Evolutionary conservation across 2,329 filamentous ascomycete genomes (phyloP), one percentile per base, ranked within the genome.

Genomic region (Acarospora socialis): DNA sequence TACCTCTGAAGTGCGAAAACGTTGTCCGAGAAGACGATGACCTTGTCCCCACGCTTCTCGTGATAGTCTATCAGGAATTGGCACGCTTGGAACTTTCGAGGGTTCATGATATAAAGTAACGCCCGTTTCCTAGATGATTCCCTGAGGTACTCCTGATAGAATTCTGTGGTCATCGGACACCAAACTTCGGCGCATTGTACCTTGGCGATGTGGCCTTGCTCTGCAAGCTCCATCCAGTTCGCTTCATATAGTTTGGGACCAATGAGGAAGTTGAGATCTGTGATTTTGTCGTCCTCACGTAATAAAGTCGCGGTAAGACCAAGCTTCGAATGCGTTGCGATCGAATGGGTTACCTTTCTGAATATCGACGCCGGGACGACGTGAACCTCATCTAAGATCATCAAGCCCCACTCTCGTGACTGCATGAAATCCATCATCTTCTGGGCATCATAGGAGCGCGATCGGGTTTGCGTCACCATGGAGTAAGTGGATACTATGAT

Each of bases 51-150:
- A 38, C 90, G 73, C 34, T 75, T 77, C 56, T 95, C 87, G 55
- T 98, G 90, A 50, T 92, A 95, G 53, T 95, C 81, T 51, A 98
- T 95, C n/a, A 98, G 67, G 50, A 90, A 95, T 52, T 98, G 87
- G 46, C 84, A 93, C 1, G 87, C 86, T 55, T 95, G 90, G 53
- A 94, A 93, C 56, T 98, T 98, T 43, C 78, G 70, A 1, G 90
- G 90, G 48, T 98, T 98, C 86, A 98, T 95, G 43, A 92, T 92
- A 47, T 90, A 94, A 2, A 95, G 70, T 5, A 82, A 55, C 6
- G 68, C 66, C 20, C 70, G 65, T 52, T 79, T 79, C 39, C 74
- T 65, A 10, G 72, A 73, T 8, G 73, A 75, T 39, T 73, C 71
- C 33, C 71, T 66, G 37, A 95, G 70, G 57, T 95, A 98, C 53